These are phyloP conservation scores for Cladosporium oxysporum DNA, from an alignment of 2,329 filamentous ascomycete species.

Conservation along the genomic window DNA sequence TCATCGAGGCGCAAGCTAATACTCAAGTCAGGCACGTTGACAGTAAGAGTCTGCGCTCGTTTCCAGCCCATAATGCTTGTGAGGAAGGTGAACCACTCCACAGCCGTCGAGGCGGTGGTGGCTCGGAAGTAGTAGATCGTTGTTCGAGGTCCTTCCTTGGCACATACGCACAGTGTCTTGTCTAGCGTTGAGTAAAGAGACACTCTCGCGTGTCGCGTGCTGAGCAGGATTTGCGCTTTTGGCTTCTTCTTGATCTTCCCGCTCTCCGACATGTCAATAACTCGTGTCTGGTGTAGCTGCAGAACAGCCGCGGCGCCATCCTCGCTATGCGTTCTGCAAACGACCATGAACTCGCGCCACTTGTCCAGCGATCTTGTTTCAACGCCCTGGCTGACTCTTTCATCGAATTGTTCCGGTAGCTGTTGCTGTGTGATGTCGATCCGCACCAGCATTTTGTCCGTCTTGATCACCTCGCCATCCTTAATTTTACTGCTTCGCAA, in stretches of 20 bases:
- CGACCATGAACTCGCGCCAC: constrained; percentile 65
- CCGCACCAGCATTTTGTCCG: constrained; percentile 68
- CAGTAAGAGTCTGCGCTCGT: constrained; percentile 57
- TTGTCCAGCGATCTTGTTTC: constrained; percentile 62
- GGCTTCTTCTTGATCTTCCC: constrained; percentile 56
- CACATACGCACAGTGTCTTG: constrained; percentile 67
- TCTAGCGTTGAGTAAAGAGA: constrained; percentile 68
- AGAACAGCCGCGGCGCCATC: constrained; percentile 49
- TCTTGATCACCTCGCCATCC: constrained; percentile 65
- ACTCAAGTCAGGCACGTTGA: constrained; percentile 64
- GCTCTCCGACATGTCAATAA: constrained; percentile 56
- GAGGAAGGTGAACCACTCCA: constrained; percentile 70
- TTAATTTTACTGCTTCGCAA: constrained; percentile 40
- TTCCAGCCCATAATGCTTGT: constrained; percentile 61
- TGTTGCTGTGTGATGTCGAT: constrained; percentile 55
- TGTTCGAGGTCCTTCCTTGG: constrained; percentile 55
- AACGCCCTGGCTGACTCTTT: constrained; percentile 62
- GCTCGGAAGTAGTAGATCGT: constrained; percentile 64
- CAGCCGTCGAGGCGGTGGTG: constrained; percentile 60
- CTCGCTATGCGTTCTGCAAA: constrained; percentile 60
- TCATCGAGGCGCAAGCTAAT: constrained; percentile 60
- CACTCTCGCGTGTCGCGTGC: constrained; percentile 55
- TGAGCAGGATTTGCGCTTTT: constrained; percentile 59
- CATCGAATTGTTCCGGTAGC: constrained; percentile 62
- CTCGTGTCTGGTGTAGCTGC: constrained; percentile 40